Evolutionary conservation across 2,329 filamentous ascomycete species (phyloP).

Genomic region (Colletotrichum truncatum): DNA sequence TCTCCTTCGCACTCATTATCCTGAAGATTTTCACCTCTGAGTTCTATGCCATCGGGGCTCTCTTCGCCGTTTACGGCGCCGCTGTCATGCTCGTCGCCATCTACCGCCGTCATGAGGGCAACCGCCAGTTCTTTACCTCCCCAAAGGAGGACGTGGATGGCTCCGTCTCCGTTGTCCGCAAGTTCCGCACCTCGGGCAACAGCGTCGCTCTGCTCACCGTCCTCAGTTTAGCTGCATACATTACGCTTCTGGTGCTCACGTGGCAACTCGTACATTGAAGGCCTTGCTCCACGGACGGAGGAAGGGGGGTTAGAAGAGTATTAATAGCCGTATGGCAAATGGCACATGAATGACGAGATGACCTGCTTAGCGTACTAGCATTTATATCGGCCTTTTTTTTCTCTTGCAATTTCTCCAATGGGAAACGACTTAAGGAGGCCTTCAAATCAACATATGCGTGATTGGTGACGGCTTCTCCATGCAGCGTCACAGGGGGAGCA

Average conservation of each 20-base stretch:
- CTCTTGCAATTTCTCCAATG: no score
- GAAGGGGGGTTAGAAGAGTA: background rate
- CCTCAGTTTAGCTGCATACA: conserved; percentile 67
- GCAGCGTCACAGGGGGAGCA: no score
- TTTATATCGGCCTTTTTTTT: no score
- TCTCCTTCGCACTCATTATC: conserved; percentile 93
- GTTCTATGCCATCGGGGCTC: conserved; percentile 95
- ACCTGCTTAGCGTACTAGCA: no score
- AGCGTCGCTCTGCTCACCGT: conserved; percentile 66
- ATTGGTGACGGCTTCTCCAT: no score
- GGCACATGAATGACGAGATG: no score
- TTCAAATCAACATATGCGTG: no score
- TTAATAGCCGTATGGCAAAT: no score
- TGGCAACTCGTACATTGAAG: conserved; percentile 49
- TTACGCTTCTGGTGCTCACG: conserved; percentile 64
- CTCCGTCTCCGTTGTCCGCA: conserved; percentile 51
- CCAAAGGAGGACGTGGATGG: conserved; percentile 41
- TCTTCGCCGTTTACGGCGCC: conserved; percentile 92
- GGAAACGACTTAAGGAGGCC: no score
- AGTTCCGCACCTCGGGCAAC: conserved; percentile 72
- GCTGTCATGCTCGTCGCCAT: conserved; percentile 84
- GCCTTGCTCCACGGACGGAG: background rate
- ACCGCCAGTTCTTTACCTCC: conserved; percentile 87
- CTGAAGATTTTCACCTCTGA: conserved; percentile 96
- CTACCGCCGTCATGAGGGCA: conserved; percentile 90